Base-by-base conservation (phyloP, 495 filamentous ascomycete genomes). In the Thozetella sp. region DNA sequence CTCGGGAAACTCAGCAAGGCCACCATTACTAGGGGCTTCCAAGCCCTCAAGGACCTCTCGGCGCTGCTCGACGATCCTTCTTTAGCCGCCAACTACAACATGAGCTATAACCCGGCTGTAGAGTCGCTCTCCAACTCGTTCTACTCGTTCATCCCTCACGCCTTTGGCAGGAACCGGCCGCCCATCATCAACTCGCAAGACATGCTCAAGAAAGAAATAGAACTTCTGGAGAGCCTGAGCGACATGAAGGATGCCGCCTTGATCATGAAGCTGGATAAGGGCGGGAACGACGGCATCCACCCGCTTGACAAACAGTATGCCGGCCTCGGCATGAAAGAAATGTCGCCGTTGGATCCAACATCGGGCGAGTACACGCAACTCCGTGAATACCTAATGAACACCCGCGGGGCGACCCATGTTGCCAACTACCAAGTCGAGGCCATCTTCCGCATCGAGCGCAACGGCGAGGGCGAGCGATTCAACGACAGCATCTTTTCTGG, bases 61-160 rank as follows among this genome's bases (percentile, higher is more conserved):
- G 83, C 81, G 19, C 75, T 93, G 10, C 67, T 92, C 25, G 72
- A 83, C 15, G 72, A 85, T 52, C 61, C 56, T 2, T 58, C 73
- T 11, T 65, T 85, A 22, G 83, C 84, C 1, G 40, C 63, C 13
- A 71, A 74, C 52, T 84, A 91, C 60, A 69, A 68, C 0, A 73
- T 56, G n/a, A 54, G 40, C 11, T 73, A 69, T 37, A 10, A 2
- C 11, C 22, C 59, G 0, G 84, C 85, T 0, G 76, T 85, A 4
- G 85, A 90, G 45, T 59, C 80, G 0, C 70, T 94, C 1, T 89
- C 90, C 50, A 92, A 93, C 63, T 72, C 75, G 19, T 97, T 90
- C 67, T 96, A 93, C 67, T 89, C 89, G 0, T 77, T 87, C 34
- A 96, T 97, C 58, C 93, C 93, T 0, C 93, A 96, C 63, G 80